Conservation (phyloP, 805 yeast genomes). For the Saccharomycopsis sp. region DNA sequence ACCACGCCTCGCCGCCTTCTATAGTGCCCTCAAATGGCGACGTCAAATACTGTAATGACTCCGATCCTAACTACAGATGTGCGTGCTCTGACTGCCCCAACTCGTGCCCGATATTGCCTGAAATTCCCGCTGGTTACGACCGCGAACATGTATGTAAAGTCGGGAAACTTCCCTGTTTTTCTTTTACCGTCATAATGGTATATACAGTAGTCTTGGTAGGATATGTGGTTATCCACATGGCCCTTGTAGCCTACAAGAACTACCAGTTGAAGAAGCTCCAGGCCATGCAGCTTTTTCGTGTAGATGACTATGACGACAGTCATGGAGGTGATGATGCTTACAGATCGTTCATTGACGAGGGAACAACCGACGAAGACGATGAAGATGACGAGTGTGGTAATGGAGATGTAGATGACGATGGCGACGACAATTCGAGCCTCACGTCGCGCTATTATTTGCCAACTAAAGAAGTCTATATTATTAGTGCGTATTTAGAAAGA, state of each 20-base stretch:
- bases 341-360: background rate
- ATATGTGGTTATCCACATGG: slow-evolving; percentile 20
- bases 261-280: slow-evolving; percentile 24
- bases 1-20: slow-evolving; percentile 24
- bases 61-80: slow-evolving; percentile 52
- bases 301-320: slow-evolving; percentile 32
- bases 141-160: slow-evolving; percentile 42
- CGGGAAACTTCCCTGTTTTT: slow-evolving; percentile 65
- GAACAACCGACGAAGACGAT: too few relatives aligned
- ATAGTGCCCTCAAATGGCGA: slow-evolving; percentile 29
- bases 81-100: slow-evolving; percentile 86
- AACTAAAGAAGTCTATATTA: slow-evolving; percentile 34
- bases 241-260: slow-evolving; percentile 21
- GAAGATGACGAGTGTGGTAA: slow-evolving; percentile 23
- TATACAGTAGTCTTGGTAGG: slow-evolving; percentile 35
- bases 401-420: slow-evolving; percentile 28
- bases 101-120: slow-evolving; percentile 67
- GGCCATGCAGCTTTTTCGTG: slow-evolving; percentile 36
- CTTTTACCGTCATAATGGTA: slow-evolving; percentile 50
- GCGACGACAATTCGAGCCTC: slow-evolving; percentile 25
- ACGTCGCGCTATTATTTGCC: slow-evolving; percentile 20
- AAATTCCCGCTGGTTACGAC: slow-evolving; percentile 27
- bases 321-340: background rate
- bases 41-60: slow-evolving; percentile 50
- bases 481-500: slow-evolving; percentile 43